phyloP scores from a whole-genome alignment of 208 protist species.

The Crithidia acanthocephali region DNA sequence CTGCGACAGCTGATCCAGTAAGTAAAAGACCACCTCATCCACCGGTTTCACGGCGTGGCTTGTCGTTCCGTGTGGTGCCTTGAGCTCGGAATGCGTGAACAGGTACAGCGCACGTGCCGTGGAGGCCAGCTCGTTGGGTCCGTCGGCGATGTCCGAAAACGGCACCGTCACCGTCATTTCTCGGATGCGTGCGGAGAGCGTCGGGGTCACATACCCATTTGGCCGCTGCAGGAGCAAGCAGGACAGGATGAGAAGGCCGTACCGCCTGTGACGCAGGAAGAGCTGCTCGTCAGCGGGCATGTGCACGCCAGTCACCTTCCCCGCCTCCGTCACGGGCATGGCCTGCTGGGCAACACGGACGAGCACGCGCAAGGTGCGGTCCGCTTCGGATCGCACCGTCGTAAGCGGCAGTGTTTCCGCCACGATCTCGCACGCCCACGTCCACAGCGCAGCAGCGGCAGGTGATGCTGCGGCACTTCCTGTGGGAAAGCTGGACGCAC shows the following conservation, averaged over 20 bases:
- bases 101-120: slow-evolving; percentile 40
- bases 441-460: slow-evolving; percentile 22
- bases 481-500: background rate
- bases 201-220: slow-evolving; percentile 11
- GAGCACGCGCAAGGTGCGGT: slow-evolving; percentile 24
- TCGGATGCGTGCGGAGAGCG: slow-evolving; percentile 7
- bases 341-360: slow-evolving; percentile 13
- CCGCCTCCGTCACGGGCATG: slow-evolving; percentile 2
- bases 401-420: slow-evolving; percentile 21
- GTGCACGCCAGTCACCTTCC: background rate
- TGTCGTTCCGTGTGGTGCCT: background rate
- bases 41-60: background rate
- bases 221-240: slow-evolving; percentile 32
- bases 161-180: slow-evolving; percentile 14
- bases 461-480: background rate
- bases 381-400: slow-evolving; percentile 29
- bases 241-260: slow-evolving; percentile 28
- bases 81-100: slow-evolving; percentile 16
- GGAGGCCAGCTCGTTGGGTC: slow-evolving; percentile 22
- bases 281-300: background rate
- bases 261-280: slow-evolving; percentile 16
- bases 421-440: slow-evolving; percentile 46
- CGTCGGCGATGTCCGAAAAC: slow-evolving; percentile 2
- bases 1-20: slow-evolving; percentile 19
- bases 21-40: slow-evolving; percentile 9